Conservation (phyloP, 192 early-diverging fungal species). For the Pilaira anomala region DNA sequence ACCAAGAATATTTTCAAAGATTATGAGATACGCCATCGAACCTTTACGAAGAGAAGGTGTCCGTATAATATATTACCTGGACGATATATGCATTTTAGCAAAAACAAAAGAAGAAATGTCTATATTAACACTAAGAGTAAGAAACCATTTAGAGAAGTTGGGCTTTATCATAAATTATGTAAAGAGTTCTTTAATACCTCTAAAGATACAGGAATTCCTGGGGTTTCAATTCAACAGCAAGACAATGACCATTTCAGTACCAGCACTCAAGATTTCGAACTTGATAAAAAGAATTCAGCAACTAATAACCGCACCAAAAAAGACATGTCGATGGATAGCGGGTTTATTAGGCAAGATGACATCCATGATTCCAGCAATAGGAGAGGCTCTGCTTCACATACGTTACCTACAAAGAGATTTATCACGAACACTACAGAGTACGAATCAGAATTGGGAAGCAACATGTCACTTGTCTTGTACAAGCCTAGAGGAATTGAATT, state of each 20-base stretch:
- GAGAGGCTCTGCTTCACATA: slow-evolving; percentile 1
- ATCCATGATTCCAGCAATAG: not conserved
- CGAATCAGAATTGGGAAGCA: not conserved
- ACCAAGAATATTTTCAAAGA: slow-evolving; percentile 3
- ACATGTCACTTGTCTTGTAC: not conserved
- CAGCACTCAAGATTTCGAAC: not conserved
- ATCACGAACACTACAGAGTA: not conserved
- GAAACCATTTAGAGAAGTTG: not conserved
- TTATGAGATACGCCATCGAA: slow-evolving; percentile 9
- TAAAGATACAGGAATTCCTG: not conserved
- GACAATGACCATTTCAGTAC: not conserved
- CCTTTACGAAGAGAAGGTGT: not conserved
- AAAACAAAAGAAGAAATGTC: slow-evolving; percentile 1
- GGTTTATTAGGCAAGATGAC: not conserved
- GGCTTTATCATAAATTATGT: not conserved
- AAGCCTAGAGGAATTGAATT: not conserved
- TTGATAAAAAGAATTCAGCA: not conserved
- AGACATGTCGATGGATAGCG: not conserved
- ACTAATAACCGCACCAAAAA: not conserved
- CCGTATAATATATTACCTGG: slow-evolving; percentile 10
- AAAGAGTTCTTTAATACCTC: not conserved
- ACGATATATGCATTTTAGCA: slow-evolving; percentile 5
- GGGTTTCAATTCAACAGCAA: not conserved
- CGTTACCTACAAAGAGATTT: slow-evolving; percentile 12
- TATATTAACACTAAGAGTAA: not conserved